Conservation (phyloP, 768 basidiomycete species). For the Termitomyces sp. region DNA sequence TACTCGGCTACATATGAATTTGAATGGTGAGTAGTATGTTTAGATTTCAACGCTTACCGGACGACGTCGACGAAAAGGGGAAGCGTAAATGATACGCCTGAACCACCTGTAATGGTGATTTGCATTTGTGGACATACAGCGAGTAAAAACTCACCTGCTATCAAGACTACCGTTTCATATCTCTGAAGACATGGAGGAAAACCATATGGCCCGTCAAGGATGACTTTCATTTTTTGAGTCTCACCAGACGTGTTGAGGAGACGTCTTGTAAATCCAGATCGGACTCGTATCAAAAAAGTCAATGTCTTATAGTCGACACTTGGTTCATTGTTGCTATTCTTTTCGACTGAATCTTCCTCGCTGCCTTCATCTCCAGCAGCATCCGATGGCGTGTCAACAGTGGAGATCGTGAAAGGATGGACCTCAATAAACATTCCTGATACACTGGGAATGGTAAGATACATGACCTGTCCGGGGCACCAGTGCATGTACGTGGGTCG, state of each 20-base stretch:
- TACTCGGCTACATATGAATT: background rate
- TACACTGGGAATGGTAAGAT: conserved; percentile 42
- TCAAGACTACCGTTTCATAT: conserved; percentile 41
- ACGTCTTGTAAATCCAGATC: conserved; percentile 53
- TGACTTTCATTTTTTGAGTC: conserved; percentile 29
- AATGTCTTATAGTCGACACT: conserved; percentile 18
- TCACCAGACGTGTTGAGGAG: conserved; percentile 27
- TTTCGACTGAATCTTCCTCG: background rate
- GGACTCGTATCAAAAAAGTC: conserved; percentile 53
- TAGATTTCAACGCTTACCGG: conserved; percentile 23
- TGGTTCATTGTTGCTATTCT: background rate
- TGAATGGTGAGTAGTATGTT: background rate
- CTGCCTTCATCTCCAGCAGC: background rate
- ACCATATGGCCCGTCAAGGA: conserved; percentile 60
- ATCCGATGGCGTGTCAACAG: conserved; percentile 21
- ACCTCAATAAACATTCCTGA: conserved; percentile 41
- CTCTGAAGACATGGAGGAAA: conserved; percentile 30
- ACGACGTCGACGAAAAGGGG: conserved; percentile 39
- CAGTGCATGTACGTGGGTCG: conserved; percentile 36
- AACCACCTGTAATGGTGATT: conserved; percentile 28
- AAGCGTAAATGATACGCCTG: conserved; percentile 43
- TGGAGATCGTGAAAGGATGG: conserved; percentile 61
- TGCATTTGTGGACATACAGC: background rate
- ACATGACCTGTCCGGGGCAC: conserved; percentile 50
- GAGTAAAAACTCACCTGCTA: conserved; percentile 29